Evolutionary conservation across 257 asterid genomes (phyloP), one percentile per base, ranked within the genome.

Genomic region (Apocynum venetum): DNA sequence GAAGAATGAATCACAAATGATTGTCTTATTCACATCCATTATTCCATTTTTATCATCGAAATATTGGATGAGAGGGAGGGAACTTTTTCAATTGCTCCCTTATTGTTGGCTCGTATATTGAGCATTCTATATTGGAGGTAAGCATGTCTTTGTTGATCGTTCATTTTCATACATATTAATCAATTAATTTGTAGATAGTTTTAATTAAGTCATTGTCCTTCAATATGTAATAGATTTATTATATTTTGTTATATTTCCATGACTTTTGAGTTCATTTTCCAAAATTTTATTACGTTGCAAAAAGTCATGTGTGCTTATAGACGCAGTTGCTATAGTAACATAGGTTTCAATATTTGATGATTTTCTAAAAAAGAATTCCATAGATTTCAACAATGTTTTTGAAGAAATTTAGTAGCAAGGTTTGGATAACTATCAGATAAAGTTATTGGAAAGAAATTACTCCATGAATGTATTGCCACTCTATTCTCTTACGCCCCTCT

Each of bases 81-180:
- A 80, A 84, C 97, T 67, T 35, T 88, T 10, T 90, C 98, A 81
- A 86, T 96, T 17, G 67, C 88, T 47, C 98, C 98, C 68, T 92
- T 96, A 72, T 84, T 89, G 72, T 84, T 91, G 85, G 96, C 87
- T 6, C 98, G 99, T 56, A 49, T 87, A 74, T 40, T 93, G 77
- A 96, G 98, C 91, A 93, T 96, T 43, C 60, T 89, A 69, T 96
- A 96, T 84, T 96, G 99, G 99, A 83, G 94, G 99, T 91, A 85
- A 86, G 91, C 59, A 82, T 68, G 59, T 80, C 76, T 74, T 76
- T 74, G 36, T 52, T 74, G 49, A 77, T 68, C 25, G 1, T 68
- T 13, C 13, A 1, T 25, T 43, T 17, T 25, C 35, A 40, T 41
- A 6, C 31, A 56, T 20, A 8, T 8, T 38, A 36, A 15, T 65